These are phyloP conservation scores for Saturnispora zaruensis DNA, from an alignment of 805 yeast genomes.

Conservation along the genomic window DNA sequence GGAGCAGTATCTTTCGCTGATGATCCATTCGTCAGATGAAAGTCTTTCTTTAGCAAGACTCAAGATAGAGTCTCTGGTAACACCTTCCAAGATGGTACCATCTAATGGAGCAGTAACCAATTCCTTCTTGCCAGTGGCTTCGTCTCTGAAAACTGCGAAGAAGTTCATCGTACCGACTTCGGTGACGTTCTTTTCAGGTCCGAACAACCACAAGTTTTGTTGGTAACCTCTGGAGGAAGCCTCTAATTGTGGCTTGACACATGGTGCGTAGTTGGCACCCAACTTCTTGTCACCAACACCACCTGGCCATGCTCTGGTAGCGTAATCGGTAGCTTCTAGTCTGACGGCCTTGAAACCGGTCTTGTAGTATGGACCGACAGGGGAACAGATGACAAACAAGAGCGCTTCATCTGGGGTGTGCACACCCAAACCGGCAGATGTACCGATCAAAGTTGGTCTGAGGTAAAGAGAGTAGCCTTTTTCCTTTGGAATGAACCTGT, in stretches of 20 bases:
- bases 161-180: slow-evolving; percentile 98
- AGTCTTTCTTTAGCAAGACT: slow-evolving; percentile 69
- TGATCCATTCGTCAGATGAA: slow-evolving; percentile 67
- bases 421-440: slow-evolving; percentile 83
- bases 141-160: slow-evolving; percentile 74
- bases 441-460: slow-evolving; percentile 94
- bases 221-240: slow-evolving; percentile 90
- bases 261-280: slow-evolving; percentile 97
- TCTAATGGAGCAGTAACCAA: slow-evolving; percentile 94
- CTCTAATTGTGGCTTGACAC: slow-evolving; percentile 80
- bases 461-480: slow-evolving; percentile 86
- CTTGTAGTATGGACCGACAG: slow-evolving; percentile 93
- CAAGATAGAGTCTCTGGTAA: slow-evolving; percentile 85
- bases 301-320: slow-evolving; percentile 99
- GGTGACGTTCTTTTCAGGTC: slow-evolving; percentile 77
- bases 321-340: slow-evolving; percentile 90
- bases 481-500: slow-evolving; percentile 72
- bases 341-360: slow-evolving; percentile 94
- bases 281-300: slow-evolving; percentile 94
- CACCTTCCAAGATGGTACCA: slow-evolving; percentile 96
- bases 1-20: slow-evolving; percentile 76
- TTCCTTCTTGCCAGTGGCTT: slow-evolving; percentile 77
- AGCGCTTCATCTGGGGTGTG: slow-evolving; percentile 73
- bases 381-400: slow-evolving; percentile 81
- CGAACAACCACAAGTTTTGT: slow-evolving; percentile 95